Evolutionary conservation across 805 yeast species (phyloP), one percentile per base, ranked within the genome.

Genomic region (Yamadazyma ubonensis): DNA sequence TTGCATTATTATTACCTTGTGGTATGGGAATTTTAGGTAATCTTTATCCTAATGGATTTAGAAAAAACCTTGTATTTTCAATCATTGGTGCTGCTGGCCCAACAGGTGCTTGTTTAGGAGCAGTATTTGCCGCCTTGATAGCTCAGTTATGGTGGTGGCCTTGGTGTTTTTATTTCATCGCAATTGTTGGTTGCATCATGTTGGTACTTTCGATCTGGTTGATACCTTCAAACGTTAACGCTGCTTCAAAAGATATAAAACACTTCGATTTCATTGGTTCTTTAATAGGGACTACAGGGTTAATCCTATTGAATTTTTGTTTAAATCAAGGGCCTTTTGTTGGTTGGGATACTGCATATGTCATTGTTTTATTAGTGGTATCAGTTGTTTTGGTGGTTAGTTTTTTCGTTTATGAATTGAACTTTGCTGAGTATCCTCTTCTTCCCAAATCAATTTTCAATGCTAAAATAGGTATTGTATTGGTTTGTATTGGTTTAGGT

Each of bases 311-410:
- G 55, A 83, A 81, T 49, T 79, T 84, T 54, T 77, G 78, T 2
- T 78, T 87, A 79, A 84, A 81, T 50, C 89, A 86, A 55, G 91
- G 84, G 2, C 86, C 91, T 0, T 70, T 75, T 4, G 81, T 65
- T 2, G 87, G 90, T 15, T 85, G 91, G 91, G 50, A 59, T 8
- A 54, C 53, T 2, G 71, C 81, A 0, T 84, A 83, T 48, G 73
- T 81, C 29, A 75, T 80, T 29, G 78, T 68, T 0, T 54, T 85
- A 9, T 59, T 83, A 20, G 63, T 81, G 1, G 54, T 83, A 4
- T 78, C 88, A 0, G 50, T 83, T 7, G 48, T 58, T 2, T 44
- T 61, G 17, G 46, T 65, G 3, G 46, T 45, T 7, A 65, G 54
- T 0, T 84, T 85, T 53, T 65, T 72, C 45, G 49, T 55, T 25